Evolutionary conservation across 2,329 filamentous ascomycete genomes (phyloP), one percentile per base, ranked within the genome.

Genomic region (Ceratocystis cacaofunesta): DNA sequence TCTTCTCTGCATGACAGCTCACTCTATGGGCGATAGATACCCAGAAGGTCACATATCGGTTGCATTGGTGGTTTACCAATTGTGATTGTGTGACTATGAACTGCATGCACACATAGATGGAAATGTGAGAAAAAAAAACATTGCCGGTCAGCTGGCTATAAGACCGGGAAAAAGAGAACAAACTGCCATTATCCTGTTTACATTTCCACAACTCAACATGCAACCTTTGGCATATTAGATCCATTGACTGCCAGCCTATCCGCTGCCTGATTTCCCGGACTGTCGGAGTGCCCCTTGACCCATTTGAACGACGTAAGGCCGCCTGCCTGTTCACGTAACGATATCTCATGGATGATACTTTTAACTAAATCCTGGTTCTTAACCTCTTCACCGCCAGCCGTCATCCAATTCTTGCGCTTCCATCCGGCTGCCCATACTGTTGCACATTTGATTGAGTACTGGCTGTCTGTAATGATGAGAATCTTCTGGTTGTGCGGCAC

Each of bases 401-500:
- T 96, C 72, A 81, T 82, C 92, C 92, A 99, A 5, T 81, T 81
- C 70, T 92, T 84, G 65, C 76, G 80, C 69, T 84, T 79, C 94
- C 94, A 97, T 65, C 82, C 85, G 25, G 76, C 74, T 71, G 85
- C 91, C 92, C 94, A 99, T 57, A 85, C 81, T 0, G 87, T 95
- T 30, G 91, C 84, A 72, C 92, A 97, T 69, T 92, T 87, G 74
- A 96, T 96, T 1, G 89, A 82, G 76, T 97, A 97, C 71, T 86
- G 85, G 74, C 89, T 94, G 76, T 99, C 94, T n/a, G 86, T 91
- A 72, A 86, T 82, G 69, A 99, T 95, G 66, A 85, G 81, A 12
- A 95, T 82, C 67, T 85, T 79, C 66, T 88, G 81, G 66, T 86
- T 79, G 17, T 82, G 76, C 0, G 89, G 86, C 1, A 86, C 85